Percentiles rank a stretch among this genome's conserved stretches.
These are phyloP conservation scores for Ceratobasidium sp. DNA, from an alignment of 1,284 basidiomycete species.

Conservation along the genomic window DNA sequence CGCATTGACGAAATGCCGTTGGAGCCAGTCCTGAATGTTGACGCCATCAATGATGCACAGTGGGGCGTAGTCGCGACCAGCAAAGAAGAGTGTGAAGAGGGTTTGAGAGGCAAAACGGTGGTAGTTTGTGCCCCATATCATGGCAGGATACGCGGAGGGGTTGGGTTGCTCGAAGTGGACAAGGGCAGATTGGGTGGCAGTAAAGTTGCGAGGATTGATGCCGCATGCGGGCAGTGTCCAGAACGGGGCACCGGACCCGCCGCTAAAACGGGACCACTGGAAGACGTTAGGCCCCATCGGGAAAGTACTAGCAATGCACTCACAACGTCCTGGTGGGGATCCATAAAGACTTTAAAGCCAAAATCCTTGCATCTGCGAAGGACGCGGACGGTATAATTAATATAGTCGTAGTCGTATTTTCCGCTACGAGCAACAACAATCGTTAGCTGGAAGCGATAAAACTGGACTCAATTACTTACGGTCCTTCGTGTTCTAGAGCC, in stretches of 20 bases:
- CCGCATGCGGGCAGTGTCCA: constrained; percentile 96
- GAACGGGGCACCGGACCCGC: constrained; percentile 94
- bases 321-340: constrained; percentile 96
- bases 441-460: constrained; percentile 8
- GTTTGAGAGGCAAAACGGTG: constrained; percentile 88
- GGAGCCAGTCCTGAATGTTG: constrained; percentile 96
- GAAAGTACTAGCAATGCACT: constrained; percentile 55
- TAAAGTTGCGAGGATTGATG: constrained; percentile 86
- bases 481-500: constrained; percentile 90
- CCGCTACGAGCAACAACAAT: constrained; percentile 63
- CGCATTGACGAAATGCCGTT: constrained; percentile 85
- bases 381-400: constrained; percentile 90
- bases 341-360: constrained; percentile 95
- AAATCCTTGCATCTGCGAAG: constrained; percentile 91
- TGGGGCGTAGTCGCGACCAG: constrained; percentile 88
- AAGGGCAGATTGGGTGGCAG: constrained; percentile 85
- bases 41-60: constrained; percentile 89
- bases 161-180: constrained; percentile 92
- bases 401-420: constrained; percentile 90
- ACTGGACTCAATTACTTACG: constrained; percentile 68
- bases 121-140: constrained; percentile 99
- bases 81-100: constrained; percentile 95
- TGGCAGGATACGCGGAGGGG: constrained; percentile 82
- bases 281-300: neutral
- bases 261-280: constrained; percentile 97